These are phyloP conservation scores for Blumeriella jaapii DNA, from an alignment of 2,329 filamentous ascomycete species.

Conservation along the genomic window DNA sequence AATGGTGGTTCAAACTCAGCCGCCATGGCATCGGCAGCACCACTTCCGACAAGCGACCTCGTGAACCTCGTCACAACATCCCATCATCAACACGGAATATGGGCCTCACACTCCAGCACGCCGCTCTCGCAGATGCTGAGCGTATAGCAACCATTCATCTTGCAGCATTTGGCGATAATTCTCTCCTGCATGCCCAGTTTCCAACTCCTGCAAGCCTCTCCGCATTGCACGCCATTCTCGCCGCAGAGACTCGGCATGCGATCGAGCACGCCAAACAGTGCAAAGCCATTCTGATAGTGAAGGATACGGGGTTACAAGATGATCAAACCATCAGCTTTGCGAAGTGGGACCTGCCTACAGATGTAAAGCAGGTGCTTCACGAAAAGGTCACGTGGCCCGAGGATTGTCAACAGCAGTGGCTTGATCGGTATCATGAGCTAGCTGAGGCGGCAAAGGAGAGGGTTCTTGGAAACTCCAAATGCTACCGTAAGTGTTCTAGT, in stretches of 20 bases:
- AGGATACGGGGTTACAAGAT: conserved; percentile 11
- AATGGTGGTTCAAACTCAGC: too few species aligned
- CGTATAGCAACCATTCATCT: conserved; percentile 23
- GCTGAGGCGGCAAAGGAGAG: conserved; percentile 15
- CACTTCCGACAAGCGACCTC: too few species aligned
- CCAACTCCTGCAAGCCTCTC: conserved; percentile 15
- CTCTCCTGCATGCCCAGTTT: conserved; percentile 21
- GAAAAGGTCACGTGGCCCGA: conserved; percentile 13
- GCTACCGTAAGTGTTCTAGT: conserved; percentile 20
- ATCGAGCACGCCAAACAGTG: conserved; percentile 8
- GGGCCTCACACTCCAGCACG: conserved; percentile 15
- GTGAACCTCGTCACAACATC: too few species aligned
- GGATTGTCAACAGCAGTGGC: conserved; percentile 11
- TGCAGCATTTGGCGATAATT: conserved; percentile 22
- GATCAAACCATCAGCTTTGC: conserved; percentile 20
- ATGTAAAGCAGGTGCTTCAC: background rate
- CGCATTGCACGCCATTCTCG: conserved; percentile 13
- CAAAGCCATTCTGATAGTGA: conserved; percentile 18
- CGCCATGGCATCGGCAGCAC: background rate
- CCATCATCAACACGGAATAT: conserved; percentile 7
- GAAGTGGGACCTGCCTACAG: conserved; percentile 22
- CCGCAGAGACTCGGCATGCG: conserved; percentile 11
- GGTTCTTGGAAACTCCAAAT: conserved; percentile 14
- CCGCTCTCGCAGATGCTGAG: conserved; percentile 15
- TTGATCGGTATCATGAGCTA: conserved; percentile 16